Evolutionary conservation across 495 filamentous ascomycete genomes (phyloP), one percentile per base, ranked within the genome.

Genomic region (Margaritispora aquatica): DNA sequence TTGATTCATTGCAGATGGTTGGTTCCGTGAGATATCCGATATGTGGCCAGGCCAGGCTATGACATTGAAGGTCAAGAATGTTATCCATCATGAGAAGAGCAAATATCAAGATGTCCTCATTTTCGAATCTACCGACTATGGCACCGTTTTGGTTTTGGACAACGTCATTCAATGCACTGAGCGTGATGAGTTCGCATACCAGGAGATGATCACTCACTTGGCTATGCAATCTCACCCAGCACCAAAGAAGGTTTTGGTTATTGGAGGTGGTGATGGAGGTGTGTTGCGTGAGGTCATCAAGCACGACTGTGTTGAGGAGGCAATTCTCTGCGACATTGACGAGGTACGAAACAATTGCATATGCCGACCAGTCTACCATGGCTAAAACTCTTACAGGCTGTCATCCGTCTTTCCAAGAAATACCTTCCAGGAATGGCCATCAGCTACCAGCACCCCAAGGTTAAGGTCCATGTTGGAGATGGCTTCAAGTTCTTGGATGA

Each of bases 31-130:
- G 77, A 86, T 96, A 74, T 95, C 89, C 59, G 77, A 89, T 68
- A 96, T 97, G 91, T 99, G 95, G 94, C 94, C 94, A 51, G 94
- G 94, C 68, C 95, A 97, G 76, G 94, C 94, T 69, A 97, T 97
- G 93, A 96, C 88, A 63, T 86, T 99, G 71, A 92, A 89, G 79
- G 93, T 99, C 72, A 90, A 99, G 74, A 88, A 96, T 77, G 85
- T 97, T 70, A 79, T 99, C 55, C 95, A 97, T 80, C 92, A 96
- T 78, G 95, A 99, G 81, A 96, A 96, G 82, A 94, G 89, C 80
- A 80, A 92, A 80, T 99, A 96, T 78, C 94, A 99, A 77, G 94
- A 97, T 70, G 92, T 98, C 51, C 85, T 99, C 64, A 89, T 97
- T 76, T 97, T 97, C 77, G 87, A 99, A 82, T 93, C 88, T 68